Evolutionary conservation across 2,329 filamentous ascomycete genomes (phyloP).

Genomic region (Colletotrichum agaves): DNA sequence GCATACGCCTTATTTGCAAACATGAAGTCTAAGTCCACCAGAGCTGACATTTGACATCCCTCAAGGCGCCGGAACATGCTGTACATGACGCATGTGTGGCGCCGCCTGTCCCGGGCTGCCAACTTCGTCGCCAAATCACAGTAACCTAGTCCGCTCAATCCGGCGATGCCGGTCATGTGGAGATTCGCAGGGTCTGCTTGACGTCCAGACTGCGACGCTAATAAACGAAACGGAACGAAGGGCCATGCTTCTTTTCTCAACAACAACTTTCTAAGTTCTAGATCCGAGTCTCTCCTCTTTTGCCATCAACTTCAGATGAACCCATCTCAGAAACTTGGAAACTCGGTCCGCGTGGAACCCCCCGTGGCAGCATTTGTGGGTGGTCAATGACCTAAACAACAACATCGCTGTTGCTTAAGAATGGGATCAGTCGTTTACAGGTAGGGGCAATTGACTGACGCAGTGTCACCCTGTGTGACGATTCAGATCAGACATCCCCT

Average conservation of each 20-base stretch:
- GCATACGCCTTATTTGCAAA: constrained; percentile 3
- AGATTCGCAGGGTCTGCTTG: not conserved
- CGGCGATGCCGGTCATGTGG: not conserved
- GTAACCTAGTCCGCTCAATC: not conserved
- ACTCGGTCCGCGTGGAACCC: constrained; percentile 1
- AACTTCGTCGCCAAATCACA: too few relatives aligned
- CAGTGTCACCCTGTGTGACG: constrained; percentile 11
- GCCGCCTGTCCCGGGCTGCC: not conserved
- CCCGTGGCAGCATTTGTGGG: not conserved
- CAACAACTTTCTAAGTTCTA: not conserved
- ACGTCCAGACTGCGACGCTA: not conserved
- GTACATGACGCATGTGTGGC: constrained; percentile 23
- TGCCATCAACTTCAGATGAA: constrained; percentile 4
- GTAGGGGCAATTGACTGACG: not conserved
- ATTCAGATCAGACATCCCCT: constrained; percentile 23
- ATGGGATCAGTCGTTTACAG: constrained; percentile 1
- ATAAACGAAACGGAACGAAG: not conserved
- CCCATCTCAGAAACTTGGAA: not conserved
- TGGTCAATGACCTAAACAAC: not conserved
- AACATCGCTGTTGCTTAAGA: not conserved
- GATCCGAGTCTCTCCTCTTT: not conserved
- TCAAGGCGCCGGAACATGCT: not conserved
- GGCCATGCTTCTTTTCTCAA: not conserved
- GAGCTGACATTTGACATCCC: not conserved
- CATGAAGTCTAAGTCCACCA: not conserved